Percentiles rank a stretch among this genome's conserved stretches.
Evolutionary conservation across 208 protist genomes (phyloP).

Genomic region (Leishmania mexicana): DNA sequence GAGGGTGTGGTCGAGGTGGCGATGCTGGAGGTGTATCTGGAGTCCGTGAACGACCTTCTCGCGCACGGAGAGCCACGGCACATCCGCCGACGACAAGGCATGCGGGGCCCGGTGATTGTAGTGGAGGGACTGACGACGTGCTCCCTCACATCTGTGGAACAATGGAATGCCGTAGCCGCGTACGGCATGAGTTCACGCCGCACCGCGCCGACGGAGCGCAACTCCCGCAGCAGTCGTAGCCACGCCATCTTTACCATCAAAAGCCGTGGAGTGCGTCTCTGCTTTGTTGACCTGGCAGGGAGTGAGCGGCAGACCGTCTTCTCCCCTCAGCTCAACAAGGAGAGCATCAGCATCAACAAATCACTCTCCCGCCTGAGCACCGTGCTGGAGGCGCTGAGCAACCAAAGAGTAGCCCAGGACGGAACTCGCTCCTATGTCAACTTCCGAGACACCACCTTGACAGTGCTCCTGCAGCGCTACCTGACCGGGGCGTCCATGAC

Average conservation of each 20-base stretch:
- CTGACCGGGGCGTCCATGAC: conserved; percentile 79
- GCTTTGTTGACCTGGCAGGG: conserved; percentile 88
- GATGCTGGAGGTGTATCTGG: conserved; percentile 89
- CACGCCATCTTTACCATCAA: conserved; percentile 94
- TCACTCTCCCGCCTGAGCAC: conserved; percentile 88
- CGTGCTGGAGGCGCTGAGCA: conserved; percentile 84
- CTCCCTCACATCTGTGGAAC: conserved; percentile 51
- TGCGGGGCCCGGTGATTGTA: conserved; percentile 49
- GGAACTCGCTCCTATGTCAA: conserved; percentile 72
- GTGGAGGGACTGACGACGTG: conserved; percentile 80
- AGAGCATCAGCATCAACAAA: conserved; percentile 92
- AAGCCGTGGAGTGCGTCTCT: conserved; percentile 71
- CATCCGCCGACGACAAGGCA: conserved; percentile 41
- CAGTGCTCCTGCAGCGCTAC: conserved; percentile 89
- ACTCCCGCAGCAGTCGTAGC: conserved; percentile 90
- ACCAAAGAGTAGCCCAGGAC: conserved; percentile 42
- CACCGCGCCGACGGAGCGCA: conserved; percentile 89
- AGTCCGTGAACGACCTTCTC: conserved; percentile 82
- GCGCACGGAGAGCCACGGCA: conserved; percentile 59
- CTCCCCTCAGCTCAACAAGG: conserved; percentile 82
- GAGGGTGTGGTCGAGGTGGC: conserved; percentile 84
- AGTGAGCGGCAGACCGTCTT: conserved; percentile 87
- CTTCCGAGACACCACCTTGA: conserved; percentile 88
- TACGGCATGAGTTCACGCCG: conserved; percentile 82
- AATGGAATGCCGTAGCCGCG: conserved; percentile 71